Percentiles rank a stretch among this genome's conserved stretches.
phyloP scores from a whole-genome alignment of 1,139 yeast genomes.

The Suhomyces choctaworum region DNA sequence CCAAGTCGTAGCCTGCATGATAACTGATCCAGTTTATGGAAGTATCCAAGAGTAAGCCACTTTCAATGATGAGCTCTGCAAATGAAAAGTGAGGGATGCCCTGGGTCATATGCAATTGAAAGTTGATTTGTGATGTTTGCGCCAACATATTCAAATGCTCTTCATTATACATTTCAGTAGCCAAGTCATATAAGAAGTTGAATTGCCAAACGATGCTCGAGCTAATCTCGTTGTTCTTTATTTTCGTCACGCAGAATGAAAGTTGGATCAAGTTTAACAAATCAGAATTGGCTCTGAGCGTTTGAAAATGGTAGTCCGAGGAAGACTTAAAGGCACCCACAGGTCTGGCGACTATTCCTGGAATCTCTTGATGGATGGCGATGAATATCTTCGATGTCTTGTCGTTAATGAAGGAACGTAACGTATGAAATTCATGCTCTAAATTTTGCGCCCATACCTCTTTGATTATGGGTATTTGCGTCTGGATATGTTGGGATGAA shows the following conservation, averaged over 20 bases:
- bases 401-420: constrained; percentile 66
- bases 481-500: constrained; percentile 16
- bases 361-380: constrained; percentile 87
- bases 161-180: constrained; percentile 81
- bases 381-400: constrained; percentile 61
- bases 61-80: constrained; percentile 81
- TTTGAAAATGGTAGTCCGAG: constrained; percentile 93
- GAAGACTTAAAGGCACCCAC: constrained; percentile 92
- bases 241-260: constrained; percentile 81
- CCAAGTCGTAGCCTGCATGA: constrained; percentile 94
- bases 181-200: constrained; percentile 79
- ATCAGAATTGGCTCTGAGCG: constrained; percentile 89
- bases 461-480: constrained; percentile 44
- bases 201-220: constrained; percentile 90
- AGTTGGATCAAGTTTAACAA: constrained; percentile 82
- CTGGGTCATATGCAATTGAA: constrained; percentile 67
- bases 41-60: constrained; percentile 77
- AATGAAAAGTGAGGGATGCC: constrained; percentile 83
- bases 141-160: constrained; percentile 65
- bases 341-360: constrained; percentile 95
- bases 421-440: constrained; percentile 74
- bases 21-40: constrained; percentile 86
- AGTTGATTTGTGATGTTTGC: constrained; percentile 81
- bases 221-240: constrained; percentile 65
- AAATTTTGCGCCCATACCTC: constrained; percentile 89